A percentile compares a stretch with the other conserved stretches of the same genome.
Conservation (phyloP, 768 basidiomycete genomes). For the Suillus luteus region DNA sequence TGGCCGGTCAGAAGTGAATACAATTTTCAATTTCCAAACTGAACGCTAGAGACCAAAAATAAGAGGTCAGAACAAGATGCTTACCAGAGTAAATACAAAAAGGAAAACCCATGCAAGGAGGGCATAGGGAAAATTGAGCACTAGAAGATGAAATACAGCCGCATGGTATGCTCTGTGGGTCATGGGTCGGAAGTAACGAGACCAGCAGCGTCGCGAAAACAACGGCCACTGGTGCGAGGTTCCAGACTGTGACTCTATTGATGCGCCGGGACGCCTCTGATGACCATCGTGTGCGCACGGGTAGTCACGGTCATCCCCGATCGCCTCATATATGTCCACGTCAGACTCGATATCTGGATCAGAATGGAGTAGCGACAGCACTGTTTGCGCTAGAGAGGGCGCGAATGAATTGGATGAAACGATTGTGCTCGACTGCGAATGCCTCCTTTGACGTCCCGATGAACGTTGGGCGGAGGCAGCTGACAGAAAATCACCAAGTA, state of each 20-base stretch:
- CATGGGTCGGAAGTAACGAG: constrained; percentile 68
- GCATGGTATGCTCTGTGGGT: constrained; percentile 56
- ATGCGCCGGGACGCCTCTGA: constrained; percentile 1
- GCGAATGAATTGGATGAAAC: constrained; percentile 49
- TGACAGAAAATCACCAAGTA: constrained; percentile 37
- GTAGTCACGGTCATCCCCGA: constrained; percentile 24
- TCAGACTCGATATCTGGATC: constrained; percentile 49
- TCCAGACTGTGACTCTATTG: constrained; percentile 6
- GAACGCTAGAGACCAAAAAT: neutral
- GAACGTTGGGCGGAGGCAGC: constrained; percentile 24
- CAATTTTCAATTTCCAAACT: constrained; percentile 8
- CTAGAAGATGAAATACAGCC: constrained; percentile 65
- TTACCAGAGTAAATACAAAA: constrained; percentile 78
- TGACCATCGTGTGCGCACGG: constrained; percentile 20
- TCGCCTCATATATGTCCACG: constrained; percentile 33
- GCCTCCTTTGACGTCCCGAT: constrained; percentile 47
- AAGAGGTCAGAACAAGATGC: constrained; percentile 26
- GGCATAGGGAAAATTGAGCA: constrained; percentile 80
- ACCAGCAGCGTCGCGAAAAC: constrained; percentile 43
- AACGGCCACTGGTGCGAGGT: constrained; percentile 12
- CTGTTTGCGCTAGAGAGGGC: constrained; percentile 68
- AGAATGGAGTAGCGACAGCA: constrained; percentile 65
- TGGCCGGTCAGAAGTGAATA: constrained; percentile 19
- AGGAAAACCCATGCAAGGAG: constrained; percentile 77
- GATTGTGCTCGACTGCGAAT: constrained; percentile 58